Evolutionary conservation across 257 asterid species (phyloP).

Genomic region (Perilla frutescens): DNA sequence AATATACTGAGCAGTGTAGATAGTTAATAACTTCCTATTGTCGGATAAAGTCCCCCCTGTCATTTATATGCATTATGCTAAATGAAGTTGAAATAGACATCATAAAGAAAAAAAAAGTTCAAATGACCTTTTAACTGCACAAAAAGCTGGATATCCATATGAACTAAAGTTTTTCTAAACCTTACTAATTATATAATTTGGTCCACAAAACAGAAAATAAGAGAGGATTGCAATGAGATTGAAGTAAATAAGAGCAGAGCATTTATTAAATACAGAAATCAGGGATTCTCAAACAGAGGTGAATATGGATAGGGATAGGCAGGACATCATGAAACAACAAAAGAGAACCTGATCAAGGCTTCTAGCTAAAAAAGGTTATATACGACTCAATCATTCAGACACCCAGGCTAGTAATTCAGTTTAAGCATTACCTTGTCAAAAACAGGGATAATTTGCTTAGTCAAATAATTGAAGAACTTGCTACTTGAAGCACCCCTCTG

Average conservation of each 20-base stretch:
- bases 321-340: not conserved
- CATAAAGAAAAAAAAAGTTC: too few relatives aligned
- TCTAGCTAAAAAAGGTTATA: slow-evolving; percentile 19
- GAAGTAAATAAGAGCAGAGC: not conserved
- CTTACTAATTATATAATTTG: not conserved
- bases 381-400: slow-evolving; percentile 9
- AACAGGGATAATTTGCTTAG: slow-evolving; percentile 79
- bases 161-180: too few relatives aligned
- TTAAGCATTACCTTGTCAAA: slow-evolving; percentile 80
- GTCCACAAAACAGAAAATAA: not conserved
- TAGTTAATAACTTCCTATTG: slow-evolving; percentile 17
- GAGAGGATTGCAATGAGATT: not conserved
- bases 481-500: slow-evolving; percentile 94
- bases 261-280: not conserved
- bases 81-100: not conserved
- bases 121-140: slow-evolving; percentile 4
- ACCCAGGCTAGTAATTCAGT: slow-evolving; percentile 13
- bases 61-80: not conserved
- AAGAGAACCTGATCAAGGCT: slow-evolving; percentile 12
- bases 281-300: slow-evolving; percentile 10
- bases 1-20: slow-evolving; percentile 21
- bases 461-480: slow-evolving; percentile 81
- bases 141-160: not conserved
- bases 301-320: not conserved
- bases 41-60: slow-evolving; percentile 17